Evolutionary conservation across 257 asterid species (phyloP).

Genomic region (Forsythia suspensa): DNA sequence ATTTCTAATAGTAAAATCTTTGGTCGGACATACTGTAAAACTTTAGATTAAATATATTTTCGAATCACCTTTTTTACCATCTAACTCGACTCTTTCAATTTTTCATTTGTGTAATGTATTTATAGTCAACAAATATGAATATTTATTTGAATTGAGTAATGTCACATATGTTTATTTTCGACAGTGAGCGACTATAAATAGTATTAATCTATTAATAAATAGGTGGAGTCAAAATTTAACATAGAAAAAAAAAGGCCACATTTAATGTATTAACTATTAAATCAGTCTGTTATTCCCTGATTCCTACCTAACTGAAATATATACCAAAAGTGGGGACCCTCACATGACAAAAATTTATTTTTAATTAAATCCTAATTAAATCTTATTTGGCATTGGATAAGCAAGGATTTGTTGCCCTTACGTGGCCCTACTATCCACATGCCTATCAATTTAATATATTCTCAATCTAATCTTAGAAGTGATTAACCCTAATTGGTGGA

Average conservation of each 20-base stretch:
- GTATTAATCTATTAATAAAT: background rate
- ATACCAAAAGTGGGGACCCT: slow-evolving; percentile 15
- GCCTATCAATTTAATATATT: background rate
- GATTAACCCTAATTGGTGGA: background rate
- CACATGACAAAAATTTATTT: background rate
- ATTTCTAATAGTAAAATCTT: background rate
- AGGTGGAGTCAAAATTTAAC: background rate
- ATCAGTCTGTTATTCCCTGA: background rate
- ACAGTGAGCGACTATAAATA: no score
- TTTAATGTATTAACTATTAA: background rate
- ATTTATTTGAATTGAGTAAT: no score
- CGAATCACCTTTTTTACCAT: background rate
- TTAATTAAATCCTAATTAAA: background rate
- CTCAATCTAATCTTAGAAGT: background rate
- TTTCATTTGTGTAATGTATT: no score
- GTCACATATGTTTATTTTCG: no score
- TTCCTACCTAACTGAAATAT: slow-evolving; percentile 16
- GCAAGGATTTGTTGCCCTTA: background rate
- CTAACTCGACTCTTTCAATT: no score
- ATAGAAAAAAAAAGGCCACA: background rate
- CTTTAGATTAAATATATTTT: background rate
- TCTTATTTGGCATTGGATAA: background rate
- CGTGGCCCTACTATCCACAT: background rate
- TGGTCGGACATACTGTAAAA: background rate
- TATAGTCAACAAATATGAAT: no score